Base-by-base conservation (phyloP, 345 rosid genomes). In the Rhizophora apiculata region DNA sequence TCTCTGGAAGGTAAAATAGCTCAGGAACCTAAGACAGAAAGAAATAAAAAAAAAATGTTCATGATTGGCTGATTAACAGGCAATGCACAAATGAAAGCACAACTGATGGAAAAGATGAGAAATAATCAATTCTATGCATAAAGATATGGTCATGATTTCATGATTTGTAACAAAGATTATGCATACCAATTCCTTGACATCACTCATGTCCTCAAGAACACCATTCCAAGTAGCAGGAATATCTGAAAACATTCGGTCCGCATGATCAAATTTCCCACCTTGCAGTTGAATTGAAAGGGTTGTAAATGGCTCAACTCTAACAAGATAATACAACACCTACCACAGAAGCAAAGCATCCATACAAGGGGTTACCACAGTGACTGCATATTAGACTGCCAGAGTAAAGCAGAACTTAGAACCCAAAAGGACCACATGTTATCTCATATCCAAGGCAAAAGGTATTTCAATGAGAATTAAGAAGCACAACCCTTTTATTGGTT, bases 231-330 rank as follows among this genome's bases (percentile, higher is more conserved):
- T 92, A 74, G 85, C 89, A 77, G 88, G 79, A 78, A 95, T 71
- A 77, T 95, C 98, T 46, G 81, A 95, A 88, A 95, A 95, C 99
- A 95, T 80, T 75, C 97, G 81, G 72, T 95, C 98, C 72, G 98
- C 98, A 80, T 95, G 99, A 81, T 95, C 99, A 76, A 92, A 92
- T 82, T 92, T 92, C 74, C 98, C 98, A 79, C 97, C 99, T 95
- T 95, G 99, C 72, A 95, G 85, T 82, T 95, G 96, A 77, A 95
- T 88, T 72, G 98, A 90, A 73, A 95, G 84, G 30, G 99, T 89
- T 68, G 97, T 92, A 77, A 92, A 95, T 21, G 99, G 99, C 69
- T 95, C 99, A 68, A 88, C 86, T 85, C 99, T 84, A 70, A 84
- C 86, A 83, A 92, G 97, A 86, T 92, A 95, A 82, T 95, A 86